Evolutionary conservation across 345 rosid genomes (phyloP).

Genomic region (Aurinia saxatilis): DNA sequence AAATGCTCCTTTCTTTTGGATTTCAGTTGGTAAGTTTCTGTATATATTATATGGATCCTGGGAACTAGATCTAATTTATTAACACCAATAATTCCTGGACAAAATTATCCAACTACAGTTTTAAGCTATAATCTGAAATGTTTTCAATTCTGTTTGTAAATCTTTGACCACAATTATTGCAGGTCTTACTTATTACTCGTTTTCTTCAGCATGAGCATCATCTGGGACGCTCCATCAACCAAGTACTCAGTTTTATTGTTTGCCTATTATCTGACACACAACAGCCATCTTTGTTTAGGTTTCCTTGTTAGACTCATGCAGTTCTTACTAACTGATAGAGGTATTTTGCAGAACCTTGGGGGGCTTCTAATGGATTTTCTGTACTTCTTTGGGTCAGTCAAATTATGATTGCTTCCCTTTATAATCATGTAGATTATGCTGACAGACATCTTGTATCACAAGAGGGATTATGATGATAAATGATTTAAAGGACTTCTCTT

Average conservation of each 20-base stretch:
- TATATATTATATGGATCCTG: conserved; percentile 7
- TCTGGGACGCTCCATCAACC: conserved; percentile 76
- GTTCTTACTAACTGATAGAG: conserved; percentile 10
- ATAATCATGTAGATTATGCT: not conserved
- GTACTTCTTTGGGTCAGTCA: conserved; percentile 92
- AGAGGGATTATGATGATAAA: not conserved
- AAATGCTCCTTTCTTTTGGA: conserved; percentile 3
- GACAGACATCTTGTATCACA: not conserved
- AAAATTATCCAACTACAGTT: not conserved
- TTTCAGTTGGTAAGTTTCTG: conserved; percentile 12
- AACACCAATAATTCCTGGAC: not conserved
- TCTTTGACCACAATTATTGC: conserved; percentile 18
- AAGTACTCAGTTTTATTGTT: conserved; percentile 38
- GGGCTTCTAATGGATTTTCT: conserved; percentile 96
- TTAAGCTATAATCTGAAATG: conserved; percentile 4
- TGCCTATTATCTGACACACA: not conserved
- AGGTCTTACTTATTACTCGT: conserved; percentile 83
- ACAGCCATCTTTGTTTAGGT: conserved; percentile 1
- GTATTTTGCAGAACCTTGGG: conserved; percentile 74
- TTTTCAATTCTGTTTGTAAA: conserved; percentile 5
- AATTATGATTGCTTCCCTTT: conserved; percentile 17
- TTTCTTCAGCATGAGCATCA: conserved; percentile 97
- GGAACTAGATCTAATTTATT: not conserved
- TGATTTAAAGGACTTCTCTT: not conserved
- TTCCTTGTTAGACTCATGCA: not conserved